Conservation (phyloP, 129 eudicot species). For the Saussurea involucrata region DNA sequence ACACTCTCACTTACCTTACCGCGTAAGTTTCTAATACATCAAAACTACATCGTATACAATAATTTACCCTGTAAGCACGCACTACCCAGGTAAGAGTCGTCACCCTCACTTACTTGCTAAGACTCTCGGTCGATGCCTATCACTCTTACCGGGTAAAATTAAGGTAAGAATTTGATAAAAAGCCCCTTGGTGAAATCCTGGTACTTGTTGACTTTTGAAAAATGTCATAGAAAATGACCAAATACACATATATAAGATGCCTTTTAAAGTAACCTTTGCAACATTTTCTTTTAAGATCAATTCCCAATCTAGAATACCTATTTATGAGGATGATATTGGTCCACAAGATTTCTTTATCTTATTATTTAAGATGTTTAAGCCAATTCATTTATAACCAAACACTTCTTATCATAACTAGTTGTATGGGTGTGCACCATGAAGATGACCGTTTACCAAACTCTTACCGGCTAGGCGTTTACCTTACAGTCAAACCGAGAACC, state of each 20-base stretch:
- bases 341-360: not conserved
- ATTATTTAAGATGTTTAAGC: not conserved
- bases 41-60: too few species aligned
- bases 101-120: too few species aligned
- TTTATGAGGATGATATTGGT: not conserved
- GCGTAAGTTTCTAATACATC: too few species aligned
- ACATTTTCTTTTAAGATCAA: not conserved
- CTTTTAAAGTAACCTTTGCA: not conserved
- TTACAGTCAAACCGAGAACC: not conserved
- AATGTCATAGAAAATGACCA: not conserved
- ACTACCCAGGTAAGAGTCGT: too few species aligned
- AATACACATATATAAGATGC: constrained; percentile 8
- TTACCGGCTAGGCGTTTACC: not conserved
- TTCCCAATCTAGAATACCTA: not conserved
- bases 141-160: too few species aligned
- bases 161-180: too few species aligned
- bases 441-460: not conserved
- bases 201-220: constrained; percentile 22
- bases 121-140: too few species aligned
- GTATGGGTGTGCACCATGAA: not conserved
- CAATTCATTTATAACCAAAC: not conserved
- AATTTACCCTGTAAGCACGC: too few species aligned
- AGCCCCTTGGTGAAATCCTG: constrained; percentile 15
- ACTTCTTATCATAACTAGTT: not conserved
- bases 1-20: too few species aligned